These are phyloP conservation scores for Trametes versicolor DNA, from an alignment of 1,284 basidiomycete species.

Conservation along the genomic window DNA sequence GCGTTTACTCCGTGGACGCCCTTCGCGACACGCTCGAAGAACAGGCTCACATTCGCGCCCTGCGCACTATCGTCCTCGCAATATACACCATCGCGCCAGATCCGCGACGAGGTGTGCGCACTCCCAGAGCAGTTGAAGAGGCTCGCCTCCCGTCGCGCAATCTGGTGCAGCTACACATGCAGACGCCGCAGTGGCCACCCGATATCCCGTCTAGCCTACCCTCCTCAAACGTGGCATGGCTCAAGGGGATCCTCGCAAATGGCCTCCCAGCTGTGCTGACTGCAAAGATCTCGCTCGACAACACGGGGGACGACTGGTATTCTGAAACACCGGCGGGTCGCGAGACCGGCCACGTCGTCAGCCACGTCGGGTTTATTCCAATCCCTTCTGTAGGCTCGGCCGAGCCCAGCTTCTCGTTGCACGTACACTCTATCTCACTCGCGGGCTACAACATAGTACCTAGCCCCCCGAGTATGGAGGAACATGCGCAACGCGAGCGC, in stretches of 20 bases:
- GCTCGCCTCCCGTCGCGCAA: neutral
- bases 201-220: neutral
- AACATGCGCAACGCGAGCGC: slow-evolving; percentile 38
- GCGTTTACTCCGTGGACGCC: neutral
- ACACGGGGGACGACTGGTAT: slow-evolving; percentile 40
- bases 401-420: neutral
- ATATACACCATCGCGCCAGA: neutral
- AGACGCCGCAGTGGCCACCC: slow-evolving; percentile 21
- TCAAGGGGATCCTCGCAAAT: slow-evolving; percentile 30
- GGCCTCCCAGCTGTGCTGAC: slow-evolving; percentile 39
- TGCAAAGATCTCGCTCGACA: slow-evolving; percentile 32
- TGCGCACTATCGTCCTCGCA: neutral
- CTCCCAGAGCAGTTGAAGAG: neutral
- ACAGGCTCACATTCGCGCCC: neutral
- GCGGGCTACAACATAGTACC: slow-evolving; percentile 20
- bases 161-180: slow-evolving; percentile 9
- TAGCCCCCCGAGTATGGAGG: neutral
- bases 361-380: slow-evolving; percentile 33
- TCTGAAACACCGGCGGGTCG: slow-evolving; percentile 24
- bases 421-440: neutral
- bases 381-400: slow-evolving; percentile 1
- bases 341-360: slow-evolving; percentile 28
- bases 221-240: slow-evolving; percentile 42
- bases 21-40: neutral
- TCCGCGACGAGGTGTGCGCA: neutral